Percentiles rank a stretch among this genome's conserved stretches.
Evolutionary conservation across 371 early-diverging fungal species (phyloP).

Genomic region (Aphelidium insulamus): DNA sequence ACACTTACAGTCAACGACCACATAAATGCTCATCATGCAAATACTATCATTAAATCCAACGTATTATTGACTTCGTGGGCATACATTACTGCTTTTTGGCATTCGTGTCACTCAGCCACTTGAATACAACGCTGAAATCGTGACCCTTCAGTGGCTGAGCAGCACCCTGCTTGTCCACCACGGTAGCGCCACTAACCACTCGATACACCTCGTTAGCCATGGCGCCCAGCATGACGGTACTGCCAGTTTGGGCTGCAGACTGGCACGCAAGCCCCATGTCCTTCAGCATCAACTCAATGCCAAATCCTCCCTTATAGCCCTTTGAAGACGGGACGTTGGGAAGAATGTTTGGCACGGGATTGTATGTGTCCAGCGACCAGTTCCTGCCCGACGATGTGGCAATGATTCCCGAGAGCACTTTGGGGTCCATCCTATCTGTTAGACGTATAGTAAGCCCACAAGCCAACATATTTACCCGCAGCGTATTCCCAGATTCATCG

Average conservation of each 20-base stretch:
- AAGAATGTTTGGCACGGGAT: slow-evolving; percentile 71
- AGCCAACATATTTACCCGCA: too few relatives aligned
- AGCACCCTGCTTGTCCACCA: slow-evolving; percentile 20
- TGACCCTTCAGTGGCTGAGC: slow-evolving; percentile 11
- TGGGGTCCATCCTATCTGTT: slow-evolving; percentile 79
- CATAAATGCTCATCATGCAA: too few relatives aligned
- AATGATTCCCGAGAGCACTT: slow-evolving; percentile 54
- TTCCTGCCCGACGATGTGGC: slow-evolving; percentile 74
- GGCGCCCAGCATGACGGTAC: slow-evolving; percentile 44
- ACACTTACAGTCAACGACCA: too few relatives aligned
- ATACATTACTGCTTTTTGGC: too few relatives aligned
- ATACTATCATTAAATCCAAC: too few relatives aligned
- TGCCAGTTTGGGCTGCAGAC: slow-evolving; percentile 57
- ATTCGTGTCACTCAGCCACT: slow-evolving; percentile 30
- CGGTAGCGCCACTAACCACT: slow-evolving; percentile 13
- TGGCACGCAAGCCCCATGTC: slow-evolving; percentile 74
- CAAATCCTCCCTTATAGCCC: slow-evolving; percentile 80
- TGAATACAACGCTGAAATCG: slow-evolving; percentile 56
- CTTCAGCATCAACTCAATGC: slow-evolving; percentile 70
- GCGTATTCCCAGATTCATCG: slow-evolving; percentile 65
- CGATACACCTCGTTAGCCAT: slow-evolving; percentile 56
- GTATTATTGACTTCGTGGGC: too few relatives aligned
- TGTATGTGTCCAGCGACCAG: slow-evolving; percentile 78
- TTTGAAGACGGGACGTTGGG: slow-evolving; percentile 58
- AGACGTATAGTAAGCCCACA: too few relatives aligned